Base-by-base conservation (phyloP, 805 yeast genomes). In the Candida berthetii region DNA sequence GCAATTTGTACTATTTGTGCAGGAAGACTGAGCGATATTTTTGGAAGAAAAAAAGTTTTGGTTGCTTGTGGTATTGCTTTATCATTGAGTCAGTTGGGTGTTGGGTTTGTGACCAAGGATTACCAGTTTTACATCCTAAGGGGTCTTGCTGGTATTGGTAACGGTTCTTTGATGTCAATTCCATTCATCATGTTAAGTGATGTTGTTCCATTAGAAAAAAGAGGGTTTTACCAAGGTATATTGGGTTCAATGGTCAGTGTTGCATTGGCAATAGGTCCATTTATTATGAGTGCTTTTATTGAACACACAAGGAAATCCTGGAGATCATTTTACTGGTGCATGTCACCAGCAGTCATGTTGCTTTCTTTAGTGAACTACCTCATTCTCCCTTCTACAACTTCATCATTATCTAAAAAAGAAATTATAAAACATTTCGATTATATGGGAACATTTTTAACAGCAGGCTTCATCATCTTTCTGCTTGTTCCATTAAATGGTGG, bases 401-500 rank as follows among this genome's bases (percentile, higher is more conserved):
- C 59, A 37, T 46, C 54, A 41, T 38, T 69, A 41, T 49, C 62
- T 48, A 46, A 61, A 36, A 50, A 53, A 50, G 65, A 66, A 36
- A 69, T 69, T 44, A 54, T 78, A 44, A 60, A 57, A 45, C 68
- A 68, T 15, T 72, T 80, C 34, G 87, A 80, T 55, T 74, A 69
- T 47, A 48, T 60, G 7, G 87, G 87, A 0, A 66, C 75, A 35
- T 46, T 72, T 24, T 58, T 74, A 13, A 60, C 76, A 28, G 62
- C 80, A 4, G 65, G 74, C 2, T 71, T 74, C 0, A 63, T 71
- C 25, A 72, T 77, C 0, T 55, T 79, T 3, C 45, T 80, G 5
- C 61, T 17, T 62, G 65, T 80, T 15, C 80, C 82, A 2, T 54
- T 78, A 17, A 69, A 72, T 46, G 80, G 82, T 15, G 88, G 86